A percentile compares a stretch with the other conserved stretches of the same genome.
These are phyloP conservation scores for Hygrophorus pudorinus DNA, from an alignment of 768 basidiomycete species.

Conservation along the genomic window DNA sequence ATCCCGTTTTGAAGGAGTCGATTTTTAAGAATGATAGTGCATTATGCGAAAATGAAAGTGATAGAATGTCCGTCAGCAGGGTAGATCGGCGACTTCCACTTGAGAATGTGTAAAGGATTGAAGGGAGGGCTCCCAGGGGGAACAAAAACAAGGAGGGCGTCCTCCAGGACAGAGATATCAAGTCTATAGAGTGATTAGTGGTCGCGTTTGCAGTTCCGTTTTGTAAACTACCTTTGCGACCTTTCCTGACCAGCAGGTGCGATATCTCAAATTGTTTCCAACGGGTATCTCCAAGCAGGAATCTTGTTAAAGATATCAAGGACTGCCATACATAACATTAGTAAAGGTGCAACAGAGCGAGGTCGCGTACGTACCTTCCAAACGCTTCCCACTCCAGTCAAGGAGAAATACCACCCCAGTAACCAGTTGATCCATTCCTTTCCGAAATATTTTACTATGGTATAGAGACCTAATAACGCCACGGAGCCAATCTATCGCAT, in stretches of 20 bases:
- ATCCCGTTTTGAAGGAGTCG: slow-evolving; percentile 85
- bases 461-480: slow-evolving; percentile 58
- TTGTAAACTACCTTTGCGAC: slow-evolving; percentile 30
- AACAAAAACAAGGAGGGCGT: slow-evolving; percentile 48
- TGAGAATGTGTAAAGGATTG: slow-evolving; percentile 49
- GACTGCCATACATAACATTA: slow-evolving; percentile 26
- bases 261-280: slow-evolving; percentile 52
- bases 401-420: slow-evolving; percentile 64
- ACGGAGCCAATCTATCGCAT: slow-evolving; percentile 55
- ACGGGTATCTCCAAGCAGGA: slow-evolving; percentile 34
- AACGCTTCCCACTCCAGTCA: slow-evolving; percentile 55
- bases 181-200: slow-evolving; percentile 16
- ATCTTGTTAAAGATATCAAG: slow-evolving; percentile 39
- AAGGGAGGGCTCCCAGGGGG: slow-evolving; percentile 54
- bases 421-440: slow-evolving; percentile 78
- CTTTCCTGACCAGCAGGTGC: slow-evolving; percentile 34
- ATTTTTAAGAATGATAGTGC: slow-evolving; percentile 71
- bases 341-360: background rate
- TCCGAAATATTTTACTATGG: slow-evolving; percentile 65
- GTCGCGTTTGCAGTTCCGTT: background rate
- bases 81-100: slow-evolving; percentile 43
- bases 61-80: slow-evolving; percentile 64
- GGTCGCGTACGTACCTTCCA: slow-evolving; percentile 44
- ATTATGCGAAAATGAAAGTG: slow-evolving; percentile 74
- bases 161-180: slow-evolving; percentile 36